Conservation (phyloP, 257 asterid species). For the Marsdenia floribunda region DNA sequence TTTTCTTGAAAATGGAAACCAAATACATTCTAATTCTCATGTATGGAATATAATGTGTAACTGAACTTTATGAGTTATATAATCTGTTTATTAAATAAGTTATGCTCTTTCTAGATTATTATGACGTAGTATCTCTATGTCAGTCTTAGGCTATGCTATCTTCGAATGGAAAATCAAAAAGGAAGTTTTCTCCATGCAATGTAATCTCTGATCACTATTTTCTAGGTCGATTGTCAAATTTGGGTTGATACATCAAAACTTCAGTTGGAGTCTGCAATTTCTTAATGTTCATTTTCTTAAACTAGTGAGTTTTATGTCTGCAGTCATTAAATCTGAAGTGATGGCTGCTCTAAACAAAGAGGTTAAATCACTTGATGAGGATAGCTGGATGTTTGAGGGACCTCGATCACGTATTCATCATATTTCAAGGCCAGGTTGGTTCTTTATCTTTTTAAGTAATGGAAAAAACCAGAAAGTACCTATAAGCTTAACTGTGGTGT, state of each 20-base stretch:
- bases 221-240: not conserved
- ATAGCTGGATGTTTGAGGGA: slow-evolving; percentile 97
- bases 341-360: slow-evolving; percentile 66
- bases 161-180: not conserved
- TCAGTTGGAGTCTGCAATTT: not conserved
- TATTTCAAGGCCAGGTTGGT: slow-evolving; percentile 63
- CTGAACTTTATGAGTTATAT: not conserved
- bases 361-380: slow-evolving; percentile 87
- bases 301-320: slow-evolving; percentile 6
- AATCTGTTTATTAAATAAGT: not conserved
- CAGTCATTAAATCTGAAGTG: slow-evolving; percentile 77
- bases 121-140: not conserved
- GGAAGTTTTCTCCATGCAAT: not conserved
- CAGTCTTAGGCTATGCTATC: not conserved
- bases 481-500: not conserved
- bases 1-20: not conserved
- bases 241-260: not conserved
- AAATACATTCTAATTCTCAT: not conserved
- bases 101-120: not conserved
- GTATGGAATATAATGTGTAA: not conserved
- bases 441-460: not conserved
- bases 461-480: not conserved
- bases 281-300: not conserved
- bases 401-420: slow-evolving; percentile 82
- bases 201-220: not conserved